Evolutionary conservation across 371 early-diverging fungal genomes (phyloP).

Genomic region (Actinomortierella wolfii): DNA sequence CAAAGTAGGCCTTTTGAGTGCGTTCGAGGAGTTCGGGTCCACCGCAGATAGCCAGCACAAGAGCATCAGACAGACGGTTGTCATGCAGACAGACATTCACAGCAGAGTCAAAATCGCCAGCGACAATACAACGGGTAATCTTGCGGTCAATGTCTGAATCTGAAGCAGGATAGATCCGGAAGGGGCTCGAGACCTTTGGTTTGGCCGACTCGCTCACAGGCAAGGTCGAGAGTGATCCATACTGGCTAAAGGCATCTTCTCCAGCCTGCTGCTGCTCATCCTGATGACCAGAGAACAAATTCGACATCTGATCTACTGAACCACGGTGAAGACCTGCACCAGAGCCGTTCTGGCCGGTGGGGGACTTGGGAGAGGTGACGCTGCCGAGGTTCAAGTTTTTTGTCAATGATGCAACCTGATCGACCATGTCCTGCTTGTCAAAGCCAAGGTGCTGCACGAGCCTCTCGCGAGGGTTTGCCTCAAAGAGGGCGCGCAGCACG

Average conservation of each 20-base stretch:
- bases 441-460: constrained; percentile 87
- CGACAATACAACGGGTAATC: constrained; percentile 82
- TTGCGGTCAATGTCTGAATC: constrained; percentile 74
- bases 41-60: constrained; percentile 89
- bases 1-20: constrained; percentile 89
- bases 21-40: constrained; percentile 81
- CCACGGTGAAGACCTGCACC: constrained; percentile 16
- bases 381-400: constrained; percentile 28
- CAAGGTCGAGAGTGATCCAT: constrained; percentile 5
- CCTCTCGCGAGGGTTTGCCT: constrained; percentile 78
- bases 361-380: constrained; percentile 23
- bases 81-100: constrained; percentile 83
- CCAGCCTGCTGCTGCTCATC: constrained; percentile 13
- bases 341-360: constrained; percentile 8
- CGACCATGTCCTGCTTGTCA: constrained; percentile 66
- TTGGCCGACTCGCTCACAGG: constrained; percentile 18
- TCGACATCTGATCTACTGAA: constrained; percentile 27
- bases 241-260: constrained; percentile 33
- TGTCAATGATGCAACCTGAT: constrained; percentile 54
- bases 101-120: constrained; percentile 92
- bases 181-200: constrained; percentile 50
- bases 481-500: constrained; percentile 83
- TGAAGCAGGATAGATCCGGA: constrained; percentile 61
- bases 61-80: constrained; percentile 88
- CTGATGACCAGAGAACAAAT: constrained; percentile 16